Percentiles rank a stretch among this genome's conserved stretches.
Conservation (phyloP, 106 monocot species). For the Allium fistulosum region DNA sequence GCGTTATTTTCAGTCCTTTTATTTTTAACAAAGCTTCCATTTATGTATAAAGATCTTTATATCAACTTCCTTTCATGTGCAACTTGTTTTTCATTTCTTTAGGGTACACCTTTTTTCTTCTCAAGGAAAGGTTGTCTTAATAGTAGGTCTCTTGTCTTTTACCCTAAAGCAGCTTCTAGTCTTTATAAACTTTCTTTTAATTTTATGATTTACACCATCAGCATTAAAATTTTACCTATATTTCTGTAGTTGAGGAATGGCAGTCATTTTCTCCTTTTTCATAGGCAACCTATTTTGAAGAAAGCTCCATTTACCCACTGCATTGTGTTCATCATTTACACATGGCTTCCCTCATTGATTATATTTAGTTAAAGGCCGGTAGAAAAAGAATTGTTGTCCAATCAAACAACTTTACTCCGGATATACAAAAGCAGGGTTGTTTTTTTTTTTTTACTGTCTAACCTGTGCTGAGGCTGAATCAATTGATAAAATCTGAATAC, state of each 20-base stretch:
- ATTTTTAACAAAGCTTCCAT: no score
- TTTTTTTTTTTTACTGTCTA: no score
- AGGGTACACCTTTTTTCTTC: not conserved
- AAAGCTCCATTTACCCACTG: slow-evolving; percentile 10
- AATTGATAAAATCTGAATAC: no score
- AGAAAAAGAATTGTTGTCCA: no score
- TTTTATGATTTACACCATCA: not conserved
- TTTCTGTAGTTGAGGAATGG: slow-evolving; percentile 7
- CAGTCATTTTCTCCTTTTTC: slow-evolving; percentile 6
- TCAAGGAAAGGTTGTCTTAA: slow-evolving; percentile 5
- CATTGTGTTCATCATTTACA: not conserved
- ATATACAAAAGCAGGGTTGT: not conserved
- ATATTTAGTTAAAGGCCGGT: no score
- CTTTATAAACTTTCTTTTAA: not conserved
- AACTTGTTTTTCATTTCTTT: no score
- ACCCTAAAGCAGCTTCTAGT: not conserved
- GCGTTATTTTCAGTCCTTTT: no score
- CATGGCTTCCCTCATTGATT: no score
- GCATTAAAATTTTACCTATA: not conserved
- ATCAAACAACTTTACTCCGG: not conserved
- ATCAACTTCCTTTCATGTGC: not conserved
- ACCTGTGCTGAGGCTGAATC: no score
- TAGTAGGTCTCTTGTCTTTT: slow-evolving; percentile 11
- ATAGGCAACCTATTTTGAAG: not conserved
- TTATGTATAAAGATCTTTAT: not conserved